Base-by-base conservation (phyloP, 225 moss, liverwort and hornwort species). In the Pseudoscleropodium purum region DNA sequence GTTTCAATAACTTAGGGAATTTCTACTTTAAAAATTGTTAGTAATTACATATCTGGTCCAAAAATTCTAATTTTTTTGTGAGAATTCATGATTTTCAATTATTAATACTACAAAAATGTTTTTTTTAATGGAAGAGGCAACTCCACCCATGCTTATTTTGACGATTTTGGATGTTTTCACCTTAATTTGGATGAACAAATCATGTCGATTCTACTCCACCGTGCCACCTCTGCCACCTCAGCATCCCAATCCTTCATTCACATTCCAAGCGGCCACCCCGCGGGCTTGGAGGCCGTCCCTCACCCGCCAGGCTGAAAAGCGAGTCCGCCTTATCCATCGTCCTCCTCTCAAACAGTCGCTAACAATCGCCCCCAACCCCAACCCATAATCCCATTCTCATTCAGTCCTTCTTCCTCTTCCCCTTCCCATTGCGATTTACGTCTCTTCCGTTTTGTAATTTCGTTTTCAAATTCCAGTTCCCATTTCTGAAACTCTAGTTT, bases 21-120 rank as follows among this genome's bases (percentile, higher is more conserved):
- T 74, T 45, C 6, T 10, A 18, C 10, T 74, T 74, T 45, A 2
- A 74, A 74, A 74, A 45, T 74, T 29, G 9, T 29, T 45, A 45
- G 0, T 10, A 10, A 73, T 43, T 10, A 29, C 16, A 43, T 27
- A 0, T 43, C 43, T 43, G 0, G 0, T 73, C 10, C 10, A 17
- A 27, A 43, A 43, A 43, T 16, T 43, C 10, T 27, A 41, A 7
- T 70, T 15, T 25, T 39, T 73, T 15, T 72, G 41, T 10, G 3
- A 25, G 1, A 72, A 18, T 26, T 26, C 3, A 1, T 41, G 2
- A 41, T 26, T 72, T 41, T 72, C 41, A 60, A 26, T 7, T 69
- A 7, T 6, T 17, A 45, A 45, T 45, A 45, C 17, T 45, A 29
- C 2, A 29, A 29, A 24, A 37, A 21, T 10, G 2, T 69, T 11